Conservation (phyloP, 768 basidiomycete genomes). For the Mycena galericulata region DNA sequence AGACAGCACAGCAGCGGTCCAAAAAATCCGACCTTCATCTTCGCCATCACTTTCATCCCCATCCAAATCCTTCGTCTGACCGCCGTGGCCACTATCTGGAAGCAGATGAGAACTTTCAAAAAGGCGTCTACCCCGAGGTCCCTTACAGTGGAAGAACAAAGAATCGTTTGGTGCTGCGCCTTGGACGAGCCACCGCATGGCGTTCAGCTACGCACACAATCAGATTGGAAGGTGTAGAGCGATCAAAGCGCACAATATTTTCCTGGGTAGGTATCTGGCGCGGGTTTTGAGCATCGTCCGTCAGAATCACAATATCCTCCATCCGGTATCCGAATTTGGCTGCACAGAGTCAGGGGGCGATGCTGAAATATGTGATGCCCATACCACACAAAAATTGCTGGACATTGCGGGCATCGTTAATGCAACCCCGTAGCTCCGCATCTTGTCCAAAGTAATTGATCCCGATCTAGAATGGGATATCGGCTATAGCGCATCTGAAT, state of each 20-base stretch:
- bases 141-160: slow-evolving; percentile 89
- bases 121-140: background rate
- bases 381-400: slow-evolving; percentile 78
- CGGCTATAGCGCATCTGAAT: background rate
- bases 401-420: slow-evolving; percentile 92
- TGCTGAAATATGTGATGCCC: slow-evolving; percentile 37
- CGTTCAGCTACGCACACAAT: slow-evolving; percentile 61
- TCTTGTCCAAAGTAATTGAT: slow-evolving; percentile 85
- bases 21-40: slow-evolving; percentile 71
- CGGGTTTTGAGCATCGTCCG: slow-evolving; percentile 76
- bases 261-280: slow-evolving; percentile 77
- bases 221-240: slow-evolving; percentile 8
- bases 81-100: slow-evolving; percentile 93
- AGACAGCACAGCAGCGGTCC: background rate
- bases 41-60: slow-evolving; percentile 89
- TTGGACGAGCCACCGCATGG: slow-evolving; percentile 93
- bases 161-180: slow-evolving; percentile 87
- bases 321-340: slow-evolving; percentile 73
- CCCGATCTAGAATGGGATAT: slow-evolving; percentile 69
- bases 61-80: slow-evolving; percentile 85
- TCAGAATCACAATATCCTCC: slow-evolving; percentile 89
- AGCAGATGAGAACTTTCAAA: background rate
- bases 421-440: slow-evolving; percentile 83
- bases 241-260: slow-evolving; percentile 74
- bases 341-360: slow-evolving; percentile 37